These are phyloP conservation scores for Globisporangium perplexum DNA, from an alignment of 352 stramenopile species.

Conservation along the genomic window DNA sequence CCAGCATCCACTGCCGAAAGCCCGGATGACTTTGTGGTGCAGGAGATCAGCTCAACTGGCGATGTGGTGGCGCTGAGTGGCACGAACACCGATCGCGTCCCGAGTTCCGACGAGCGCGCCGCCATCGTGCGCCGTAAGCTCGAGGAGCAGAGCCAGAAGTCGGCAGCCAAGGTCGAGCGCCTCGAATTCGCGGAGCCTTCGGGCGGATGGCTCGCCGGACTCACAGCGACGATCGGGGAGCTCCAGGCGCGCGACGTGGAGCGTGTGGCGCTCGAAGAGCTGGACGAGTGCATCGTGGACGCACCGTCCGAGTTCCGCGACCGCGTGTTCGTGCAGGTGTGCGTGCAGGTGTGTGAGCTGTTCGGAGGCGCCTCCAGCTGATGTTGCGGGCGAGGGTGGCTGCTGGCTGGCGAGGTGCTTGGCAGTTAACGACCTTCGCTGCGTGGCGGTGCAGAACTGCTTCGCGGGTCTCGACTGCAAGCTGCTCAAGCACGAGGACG, in stretches of 20 bases:
- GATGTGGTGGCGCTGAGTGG: slow-evolving; percentile 31
- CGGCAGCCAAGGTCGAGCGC: slow-evolving; percentile 27
- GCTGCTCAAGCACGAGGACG: slow-evolving; percentile 20
- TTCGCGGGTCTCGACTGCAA: slow-evolving; percentile 67
- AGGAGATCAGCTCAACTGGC: slow-evolving; percentile 44
- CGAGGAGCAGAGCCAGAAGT: slow-evolving; percentile 11
- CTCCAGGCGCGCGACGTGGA: slow-evolving; percentile 12
- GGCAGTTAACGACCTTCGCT: neutral
- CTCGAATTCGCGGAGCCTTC: slow-evolving; percentile 47
- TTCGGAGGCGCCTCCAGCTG: too few species aligned
- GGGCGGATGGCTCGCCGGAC: slow-evolving; percentile 39
- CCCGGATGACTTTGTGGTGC: slow-evolving; percentile 66
- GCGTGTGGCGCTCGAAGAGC: slow-evolving; percentile 16
- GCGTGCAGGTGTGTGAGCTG: slow-evolving; percentile 67
- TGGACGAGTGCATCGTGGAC: slow-evolving; percentile 19
- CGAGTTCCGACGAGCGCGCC: slow-evolving; percentile 27
- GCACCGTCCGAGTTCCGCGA: slow-evolving; percentile 44
- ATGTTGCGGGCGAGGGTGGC: too few species aligned
- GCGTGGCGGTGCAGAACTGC: slow-evolving; percentile 27
- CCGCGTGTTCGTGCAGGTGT: slow-evolving; percentile 64
- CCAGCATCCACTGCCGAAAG: slow-evolving; percentile 8
- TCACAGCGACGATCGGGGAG: slow-evolving; percentile 24
- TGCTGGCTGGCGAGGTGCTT: neutral
- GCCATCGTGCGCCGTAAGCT: slow-evolving; percentile 26
- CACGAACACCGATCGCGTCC: slow-evolving; percentile 18